Conservation (phyloP, 1,284 basidiomycete genomes). For the Rhodotorula sp. region DNA sequence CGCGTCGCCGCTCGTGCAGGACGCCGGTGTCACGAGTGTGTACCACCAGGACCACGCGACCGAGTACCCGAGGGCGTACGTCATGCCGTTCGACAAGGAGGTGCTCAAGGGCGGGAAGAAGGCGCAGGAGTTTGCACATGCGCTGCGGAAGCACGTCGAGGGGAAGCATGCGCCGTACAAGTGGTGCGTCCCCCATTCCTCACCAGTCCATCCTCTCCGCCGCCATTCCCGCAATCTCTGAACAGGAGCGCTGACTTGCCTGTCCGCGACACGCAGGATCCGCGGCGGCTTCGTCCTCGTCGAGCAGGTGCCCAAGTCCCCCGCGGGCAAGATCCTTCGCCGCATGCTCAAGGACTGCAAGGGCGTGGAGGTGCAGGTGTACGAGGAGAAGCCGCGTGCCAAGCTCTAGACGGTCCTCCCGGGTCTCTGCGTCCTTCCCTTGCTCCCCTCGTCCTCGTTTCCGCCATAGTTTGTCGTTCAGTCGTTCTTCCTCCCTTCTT, state of each 20-base stretch:
- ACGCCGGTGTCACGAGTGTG: slow-evolving; percentile 46
- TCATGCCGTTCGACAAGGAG: slow-evolving; percentile 43
- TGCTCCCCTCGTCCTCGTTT: background rate
- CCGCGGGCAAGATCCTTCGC: slow-evolving; percentile 40
- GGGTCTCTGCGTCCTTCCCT: background rate
- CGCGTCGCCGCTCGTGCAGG: slow-evolving; percentile 45
- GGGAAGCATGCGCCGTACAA: slow-evolving; percentile 42
- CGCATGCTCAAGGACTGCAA: slow-evolving; percentile 40
- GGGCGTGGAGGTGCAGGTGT: slow-evolving; percentile 35
- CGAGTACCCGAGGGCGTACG: slow-evolving; percentile 44
- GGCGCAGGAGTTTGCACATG: slow-evolving; percentile 29
- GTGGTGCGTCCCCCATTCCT: slow-evolving; percentile 21
- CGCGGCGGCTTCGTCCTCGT: slow-evolving; percentile 39
- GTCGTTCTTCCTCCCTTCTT: background rate
- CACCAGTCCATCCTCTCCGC: background rate
- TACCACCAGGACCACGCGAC: slow-evolving; percentile 47
- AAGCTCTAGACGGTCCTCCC: slow-evolving; percentile 38
- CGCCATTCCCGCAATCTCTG: background rate
- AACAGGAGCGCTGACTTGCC: background rate
- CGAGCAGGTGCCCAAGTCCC: slow-evolving; percentile 36
- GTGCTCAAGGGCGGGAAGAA: slow-evolving; percentile 25
- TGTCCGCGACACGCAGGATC: slow-evolving; percentile 15
- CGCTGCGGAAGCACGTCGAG: slow-evolving; percentile 35
- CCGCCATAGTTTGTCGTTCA: background rate
- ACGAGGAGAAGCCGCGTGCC: slow-evolving; percentile 38